phyloP scores from a whole-genome alignment of 495 filamentous ascomycete species.

The Aspergillus diversus region DNA sequence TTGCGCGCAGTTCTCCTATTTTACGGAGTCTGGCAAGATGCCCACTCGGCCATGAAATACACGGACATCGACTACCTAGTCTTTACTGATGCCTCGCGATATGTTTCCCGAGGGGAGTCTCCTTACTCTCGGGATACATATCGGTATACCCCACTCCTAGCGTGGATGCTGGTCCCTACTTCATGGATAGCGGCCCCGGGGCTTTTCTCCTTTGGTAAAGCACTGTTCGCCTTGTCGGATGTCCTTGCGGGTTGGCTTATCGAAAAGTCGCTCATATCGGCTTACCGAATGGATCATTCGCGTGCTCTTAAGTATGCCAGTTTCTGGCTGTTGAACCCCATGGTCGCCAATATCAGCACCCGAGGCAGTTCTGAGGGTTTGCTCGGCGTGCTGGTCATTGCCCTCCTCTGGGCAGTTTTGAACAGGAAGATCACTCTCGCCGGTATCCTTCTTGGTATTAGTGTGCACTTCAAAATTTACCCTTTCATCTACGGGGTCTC shows the following conservation, averaged over 20 bases:
- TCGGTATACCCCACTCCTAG: conserved; percentile 91
- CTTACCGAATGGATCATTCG: conserved; percentile 49
- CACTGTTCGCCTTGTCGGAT: conserved; percentile 81
- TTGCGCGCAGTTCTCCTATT: conserved; percentile 73
- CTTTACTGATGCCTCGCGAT: conserved; percentile 95
- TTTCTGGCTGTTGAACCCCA: conserved; percentile 94
- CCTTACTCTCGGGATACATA: conserved; percentile 93
- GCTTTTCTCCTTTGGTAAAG: conserved; percentile 79
- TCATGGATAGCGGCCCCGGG: conserved; percentile 49
- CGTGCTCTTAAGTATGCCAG: conserved; percentile 72
- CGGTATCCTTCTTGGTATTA: conserved; percentile 76
- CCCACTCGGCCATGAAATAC: conserved; percentile 88
- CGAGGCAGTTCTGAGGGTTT: conserved; percentile 92
- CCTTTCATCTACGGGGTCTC: conserved; percentile 91
- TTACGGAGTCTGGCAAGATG: conserved; percentile 91
- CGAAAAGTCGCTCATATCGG: conserved; percentile 56
- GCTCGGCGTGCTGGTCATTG: conserved; percentile 79
- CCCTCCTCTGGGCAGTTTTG: conserved; percentile 78
- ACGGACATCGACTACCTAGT: conserved; percentile 99
- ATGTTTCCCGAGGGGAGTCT: conserved; percentile 62
- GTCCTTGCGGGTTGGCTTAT: conserved; percentile 88
- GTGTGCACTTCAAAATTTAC: conserved; percentile 98
- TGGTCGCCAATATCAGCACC: conserved; percentile 96
- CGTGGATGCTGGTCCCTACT: conserved; percentile 87
- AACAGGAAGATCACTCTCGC: conserved; percentile 62